These are phyloP conservation scores for Anthostomella pinea DNA, from an alignment of 2,329 filamentous ascomycete genomes.

Conservation along the genomic window DNA sequence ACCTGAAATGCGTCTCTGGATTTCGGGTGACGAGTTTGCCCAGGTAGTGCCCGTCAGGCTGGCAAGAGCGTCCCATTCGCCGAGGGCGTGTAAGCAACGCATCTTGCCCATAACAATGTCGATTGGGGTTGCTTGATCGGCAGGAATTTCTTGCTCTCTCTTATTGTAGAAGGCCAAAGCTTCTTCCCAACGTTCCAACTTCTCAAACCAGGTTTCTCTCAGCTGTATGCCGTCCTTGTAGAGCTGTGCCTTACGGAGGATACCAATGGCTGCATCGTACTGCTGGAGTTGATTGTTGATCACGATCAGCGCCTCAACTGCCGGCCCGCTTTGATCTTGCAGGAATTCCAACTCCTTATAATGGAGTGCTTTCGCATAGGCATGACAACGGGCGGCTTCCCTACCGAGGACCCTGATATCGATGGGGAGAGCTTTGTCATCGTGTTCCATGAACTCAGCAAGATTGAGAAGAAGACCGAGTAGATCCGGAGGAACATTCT, in stretches of 20 bases:
- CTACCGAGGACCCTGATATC: constrained; percentile 93
- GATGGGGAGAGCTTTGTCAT: constrained; percentile 96
- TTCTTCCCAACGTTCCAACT: constrained; percentile 97
- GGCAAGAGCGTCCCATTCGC: constrained; percentile 94
- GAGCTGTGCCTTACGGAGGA: constrained; percentile 89
- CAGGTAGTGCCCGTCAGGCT: constrained; percentile 88
- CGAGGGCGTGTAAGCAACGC: constrained; percentile 93
- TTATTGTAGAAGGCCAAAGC: constrained; percentile 88
- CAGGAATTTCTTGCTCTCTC: constrained; percentile 68
- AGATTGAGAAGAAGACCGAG: constrained; percentile 91
- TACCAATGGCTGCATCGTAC: constrained; percentile 96
- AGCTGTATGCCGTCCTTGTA: constrained; percentile 92
- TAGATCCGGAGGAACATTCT: constrained; percentile 93
- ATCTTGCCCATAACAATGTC: constrained; percentile 99
- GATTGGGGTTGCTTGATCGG: constrained; percentile 62
- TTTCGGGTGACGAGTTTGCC: constrained; percentile 82
- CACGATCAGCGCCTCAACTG: constrained; percentile 94
- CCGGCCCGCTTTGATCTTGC: constrained; percentile 92
- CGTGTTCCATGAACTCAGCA: constrained; percentile 99
- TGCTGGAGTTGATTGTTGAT: constrained; percentile 99
- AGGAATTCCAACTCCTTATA: constrained; percentile 99
- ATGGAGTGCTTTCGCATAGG: constrained; percentile 95
- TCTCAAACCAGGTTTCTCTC: constrained; percentile 98
- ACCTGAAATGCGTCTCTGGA: constrained; percentile 87
- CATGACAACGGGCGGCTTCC: constrained; percentile 94